Evolutionary conservation across 768 basidiomycete species (phyloP).

Genomic region (Tulasnella sp.): DNA sequence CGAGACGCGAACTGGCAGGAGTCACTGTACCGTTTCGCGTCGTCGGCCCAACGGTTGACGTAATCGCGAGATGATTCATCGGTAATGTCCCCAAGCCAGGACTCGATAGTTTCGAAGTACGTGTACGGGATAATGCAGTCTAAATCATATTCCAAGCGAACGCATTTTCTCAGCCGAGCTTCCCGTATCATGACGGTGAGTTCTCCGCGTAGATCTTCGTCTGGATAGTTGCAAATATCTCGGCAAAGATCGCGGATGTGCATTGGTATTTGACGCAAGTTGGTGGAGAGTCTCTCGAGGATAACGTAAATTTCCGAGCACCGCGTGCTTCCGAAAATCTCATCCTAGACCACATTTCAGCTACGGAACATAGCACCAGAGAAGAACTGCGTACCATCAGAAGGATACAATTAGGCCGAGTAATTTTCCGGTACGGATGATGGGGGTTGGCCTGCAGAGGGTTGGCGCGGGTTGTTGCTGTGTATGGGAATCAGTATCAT

Average conservation of each 20-base stretch:
- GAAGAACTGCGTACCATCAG: neutral
- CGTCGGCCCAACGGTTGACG: neutral
- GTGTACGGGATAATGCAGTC: neutral
- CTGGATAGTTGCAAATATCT: neutral
- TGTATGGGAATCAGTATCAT: conserved; percentile 17
- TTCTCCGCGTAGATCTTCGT: neutral
- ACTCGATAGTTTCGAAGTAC: neutral
- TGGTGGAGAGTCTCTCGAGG: neutral
- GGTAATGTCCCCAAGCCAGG: neutral
- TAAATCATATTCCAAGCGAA: neutral
- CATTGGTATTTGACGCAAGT: neutral
- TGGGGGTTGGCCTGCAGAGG: conserved; percentile 52
- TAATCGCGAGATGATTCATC: neutral
- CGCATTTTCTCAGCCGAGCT: neutral
- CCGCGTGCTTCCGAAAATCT: neutral
- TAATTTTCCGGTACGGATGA: conserved; percentile 40
- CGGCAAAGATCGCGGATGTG: neutral
- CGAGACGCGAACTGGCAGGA: neutral
- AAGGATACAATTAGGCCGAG: neutral
- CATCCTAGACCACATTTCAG: neutral
- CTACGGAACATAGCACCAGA: neutral
- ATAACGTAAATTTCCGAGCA: neutral
- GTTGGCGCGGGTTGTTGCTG: conserved; percentile 58
- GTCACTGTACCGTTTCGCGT: neutral
- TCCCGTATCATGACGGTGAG: neutral